Evolutionary conservation across 345 rosid species (phyloP).

Genomic region (thale cress (Arabidopsis thaliana)): TAIR10.1 NC_003070.9:7317001-7317500

Average conservation of each 20-base stretch:
- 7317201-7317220: constrained; percentile 11
- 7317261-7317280: constrained; percentile 72
- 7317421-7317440: constrained; percentile 70
- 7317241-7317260: constrained; percentile 43
- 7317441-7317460: constrained; percentile 51
- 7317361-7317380: constrained; percentile 62
- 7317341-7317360: constrained; percentile 63
- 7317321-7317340: constrained; percentile 69
- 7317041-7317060: constrained; percentile 65
- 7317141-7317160: constrained; percentile 69
- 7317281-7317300: constrained; percentile 74
- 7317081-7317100: constrained; percentile 71
- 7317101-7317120: constrained; percentile 57
- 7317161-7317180: constrained; percentile 39
- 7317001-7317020: constrained; percentile 51
- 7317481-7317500: constrained; percentile 28
- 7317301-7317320: constrained; percentile 79
- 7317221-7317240: constrained; percentile 33
- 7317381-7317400: constrained; percentile 63
- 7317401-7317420: constrained; percentile 64
- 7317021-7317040: constrained; percentile 52
- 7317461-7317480: constrained; percentile 16
- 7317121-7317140: constrained; percentile 57
- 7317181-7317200: constrained; percentile 22
- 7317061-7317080: constrained; percentile 61